These are phyloP conservation scores for Panaeolus cyanescens DNA, from an alignment of 768 basidiomycete species.

Conservation along the genomic window DNA sequence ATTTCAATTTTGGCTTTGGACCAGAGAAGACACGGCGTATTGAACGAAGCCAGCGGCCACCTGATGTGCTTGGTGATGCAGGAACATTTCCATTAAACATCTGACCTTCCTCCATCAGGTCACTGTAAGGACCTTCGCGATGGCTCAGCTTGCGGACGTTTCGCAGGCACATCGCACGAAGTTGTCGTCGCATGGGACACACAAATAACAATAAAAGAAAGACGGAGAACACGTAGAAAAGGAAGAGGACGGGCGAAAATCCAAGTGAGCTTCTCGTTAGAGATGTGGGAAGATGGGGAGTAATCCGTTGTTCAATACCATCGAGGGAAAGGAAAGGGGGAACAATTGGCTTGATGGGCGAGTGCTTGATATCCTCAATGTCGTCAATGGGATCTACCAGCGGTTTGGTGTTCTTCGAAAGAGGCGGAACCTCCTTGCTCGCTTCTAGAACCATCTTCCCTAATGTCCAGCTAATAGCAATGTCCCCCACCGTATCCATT, in stretches of 20 bases:
- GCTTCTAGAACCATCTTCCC: constrained; percentile 99
- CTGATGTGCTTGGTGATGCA: constrained; percentile 33
- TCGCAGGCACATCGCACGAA: constrained; percentile 50
- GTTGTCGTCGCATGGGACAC: constrained; percentile 60
- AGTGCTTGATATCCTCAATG: constrained; percentile 50
- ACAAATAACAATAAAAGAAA: constrained; percentile 42
- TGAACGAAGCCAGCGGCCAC: constrained; percentile 32
- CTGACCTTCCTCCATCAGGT: constrained; percentile 57
- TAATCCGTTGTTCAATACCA: constrained; percentile 62
- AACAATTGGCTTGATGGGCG: constrained; percentile 64
- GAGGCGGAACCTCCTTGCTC: constrained; percentile 74
- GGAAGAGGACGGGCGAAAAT: constrained; percentile 67
- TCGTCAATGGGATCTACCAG: constrained; percentile 77
- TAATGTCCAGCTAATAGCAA: constrained; percentile 96
- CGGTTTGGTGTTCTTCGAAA: constrained; percentile 47
- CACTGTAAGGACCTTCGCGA: constrained; percentile 34
- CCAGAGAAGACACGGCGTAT: constrained; percentile 35
- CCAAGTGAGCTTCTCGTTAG: constrained; percentile 68
- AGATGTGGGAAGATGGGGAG: constrained; percentile 66
- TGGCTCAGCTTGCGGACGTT: constrained; percentile 36
- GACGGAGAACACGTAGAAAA: constrained; percentile 53
- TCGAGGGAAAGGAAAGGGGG: constrained; percentile 62
- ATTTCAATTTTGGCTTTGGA: constrained; percentile 24
- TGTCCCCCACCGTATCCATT: constrained; percentile 87
- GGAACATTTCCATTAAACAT: constrained; percentile 25